Conservation (phyloP, 805 yeast genomes). For the Kazachstania martiniae region DNA sequence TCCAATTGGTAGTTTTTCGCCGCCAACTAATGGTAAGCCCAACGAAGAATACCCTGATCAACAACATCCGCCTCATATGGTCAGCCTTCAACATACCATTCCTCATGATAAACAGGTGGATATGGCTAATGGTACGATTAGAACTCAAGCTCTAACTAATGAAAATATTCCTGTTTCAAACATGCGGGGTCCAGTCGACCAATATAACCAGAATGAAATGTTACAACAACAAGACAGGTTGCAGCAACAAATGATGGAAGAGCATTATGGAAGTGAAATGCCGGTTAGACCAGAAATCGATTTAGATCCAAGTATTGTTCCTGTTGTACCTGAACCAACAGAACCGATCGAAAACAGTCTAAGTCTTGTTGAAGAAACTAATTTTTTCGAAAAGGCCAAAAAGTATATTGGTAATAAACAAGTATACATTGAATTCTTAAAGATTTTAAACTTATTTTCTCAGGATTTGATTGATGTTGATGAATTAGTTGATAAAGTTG, state of each 20-base stretch:
- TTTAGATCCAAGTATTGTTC: slow-evolving; percentile 58
- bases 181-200: slow-evolving; percentile 15
- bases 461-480: slow-evolving; percentile 82
- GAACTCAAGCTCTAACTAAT: slow-evolving; percentile 13
- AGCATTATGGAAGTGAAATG: slow-evolving; percentile 10
- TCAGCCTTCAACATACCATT: too few species aligned
- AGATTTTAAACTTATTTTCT: slow-evolving; percentile 74
- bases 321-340: slow-evolving; percentile 80
- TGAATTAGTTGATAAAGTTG: slow-evolving; percentile 73
- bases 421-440: slow-evolving; percentile 84
- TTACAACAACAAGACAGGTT: slow-evolving; percentile 4
- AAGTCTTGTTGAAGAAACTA: slow-evolving; percentile 69
- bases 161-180: slow-evolving; percentile 29
- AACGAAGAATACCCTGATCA: slow-evolving; percentile 13
- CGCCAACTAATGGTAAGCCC: slow-evolving; percentile 23
- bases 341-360: slow-evolving; percentile 44
- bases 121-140: too few species aligned
- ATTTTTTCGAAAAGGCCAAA: slow-evolving; percentile 87
- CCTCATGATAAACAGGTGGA: slow-evolving; percentile 2
- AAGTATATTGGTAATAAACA: slow-evolving; percentile 81
- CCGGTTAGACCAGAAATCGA: slow-evolving; percentile 32
- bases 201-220: background rate
- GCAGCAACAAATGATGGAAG: slow-evolving; percentile 10
- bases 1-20: slow-evolving; percentile 30
- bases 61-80: slow-evolving; percentile 4